Evolutionary conservation across 1,284 basidiomycete species (phyloP).

Genomic region (Exobasidium cylindrosporum): DNA sequence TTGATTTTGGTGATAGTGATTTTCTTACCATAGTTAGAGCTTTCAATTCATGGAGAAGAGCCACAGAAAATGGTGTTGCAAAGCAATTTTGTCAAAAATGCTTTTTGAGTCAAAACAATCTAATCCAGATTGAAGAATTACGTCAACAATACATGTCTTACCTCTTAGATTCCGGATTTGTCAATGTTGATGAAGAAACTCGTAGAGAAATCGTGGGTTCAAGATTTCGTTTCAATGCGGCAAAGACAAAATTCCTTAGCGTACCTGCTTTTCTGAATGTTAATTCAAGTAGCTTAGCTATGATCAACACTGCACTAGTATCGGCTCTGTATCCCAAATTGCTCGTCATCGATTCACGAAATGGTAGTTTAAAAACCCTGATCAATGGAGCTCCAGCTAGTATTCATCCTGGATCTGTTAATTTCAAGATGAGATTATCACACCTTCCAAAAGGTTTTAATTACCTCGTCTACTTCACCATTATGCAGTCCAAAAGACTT

Average conservation of each 20-base stretch:
- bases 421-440: conserved; percentile 54
- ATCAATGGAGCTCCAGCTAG: conserved; percentile 77
- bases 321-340: conserved; percentile 92
- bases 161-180: conserved; percentile 82
- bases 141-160: conserved; percentile 81
- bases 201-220: conserved; percentile 70
- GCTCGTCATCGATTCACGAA: conserved; percentile 65
- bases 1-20: conserved; percentile 73
- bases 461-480: conserved; percentile 31
- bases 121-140: conserved; percentile 94
- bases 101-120: conserved; percentile 82
- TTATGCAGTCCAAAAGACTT: conserved; percentile 82
- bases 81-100: conserved; percentile 71
- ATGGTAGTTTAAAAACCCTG: conserved; percentile 71
- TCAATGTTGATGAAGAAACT: conserved; percentile 68
- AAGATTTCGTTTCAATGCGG: conserved; percentile 55
- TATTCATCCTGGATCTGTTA: conserved; percentile 70
- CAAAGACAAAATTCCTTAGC: conserved; percentile 64
- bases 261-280: conserved; percentile 68
- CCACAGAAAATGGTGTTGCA: conserved; percentile 64
- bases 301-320: conserved; percentile 78
- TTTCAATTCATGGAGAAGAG: conserved; percentile 80
- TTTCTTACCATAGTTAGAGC: conserved; percentile 91
- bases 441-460: conserved; percentile 20
- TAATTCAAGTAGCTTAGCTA: conserved; percentile 64